Conservation (phyloP, 2,329 filamentous ascomycete genomes). For the Neopestalotiopsis sp. region DNA sequence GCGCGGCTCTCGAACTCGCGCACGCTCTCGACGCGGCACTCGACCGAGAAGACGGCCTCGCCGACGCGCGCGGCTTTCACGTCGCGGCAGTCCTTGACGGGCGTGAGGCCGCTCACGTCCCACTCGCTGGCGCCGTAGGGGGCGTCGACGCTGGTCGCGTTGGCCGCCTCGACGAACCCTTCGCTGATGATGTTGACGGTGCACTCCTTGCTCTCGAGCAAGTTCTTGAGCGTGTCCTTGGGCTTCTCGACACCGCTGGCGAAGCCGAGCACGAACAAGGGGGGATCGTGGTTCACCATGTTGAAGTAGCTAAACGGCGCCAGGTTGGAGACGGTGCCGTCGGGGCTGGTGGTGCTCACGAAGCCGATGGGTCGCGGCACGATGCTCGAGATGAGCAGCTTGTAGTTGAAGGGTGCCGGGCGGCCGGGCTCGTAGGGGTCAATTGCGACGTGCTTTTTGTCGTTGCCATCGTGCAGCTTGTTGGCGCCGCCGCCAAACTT, state of each 20-base stretch:
- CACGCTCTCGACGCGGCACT: constrained; percentile 77
- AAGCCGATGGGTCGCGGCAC: constrained; percentile 82
- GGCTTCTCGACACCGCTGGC: constrained; percentile 51
- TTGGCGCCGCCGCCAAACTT: constrained; percentile 70
- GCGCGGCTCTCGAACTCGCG: constrained; percentile 79
- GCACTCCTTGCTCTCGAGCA: constrained; percentile 75
- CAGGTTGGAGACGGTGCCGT: constrained; percentile 72
- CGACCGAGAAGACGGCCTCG: constrained; percentile 83
- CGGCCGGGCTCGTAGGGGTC: constrained; percentile 79
- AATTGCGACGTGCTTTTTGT: constrained; percentile 70
- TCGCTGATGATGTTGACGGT: constrained; percentile 89
- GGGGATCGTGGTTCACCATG: constrained; percentile 84
- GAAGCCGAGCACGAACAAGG: constrained; percentile 73
- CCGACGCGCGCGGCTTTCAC: constrained; percentile 68
- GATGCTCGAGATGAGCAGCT: constrained; percentile 83
- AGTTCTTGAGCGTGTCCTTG: constrained; percentile 82
- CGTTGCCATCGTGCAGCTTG: constrained; percentile 38
- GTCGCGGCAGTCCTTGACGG: constrained; percentile 64
- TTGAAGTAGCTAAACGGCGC: constrained; percentile 90
- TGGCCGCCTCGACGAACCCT: constrained; percentile 85
- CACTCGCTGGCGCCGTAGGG: constrained; percentile 82
- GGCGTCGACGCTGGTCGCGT: constrained; percentile 78
- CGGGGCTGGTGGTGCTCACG: constrained; percentile 59
- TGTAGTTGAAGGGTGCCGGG: constrained; percentile 79
- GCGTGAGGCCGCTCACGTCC: constrained; percentile 77